Evolutionary conservation across 1,284 basidiomycete species (phyloP).

Genomic region (Baeospora myosura): DNA sequence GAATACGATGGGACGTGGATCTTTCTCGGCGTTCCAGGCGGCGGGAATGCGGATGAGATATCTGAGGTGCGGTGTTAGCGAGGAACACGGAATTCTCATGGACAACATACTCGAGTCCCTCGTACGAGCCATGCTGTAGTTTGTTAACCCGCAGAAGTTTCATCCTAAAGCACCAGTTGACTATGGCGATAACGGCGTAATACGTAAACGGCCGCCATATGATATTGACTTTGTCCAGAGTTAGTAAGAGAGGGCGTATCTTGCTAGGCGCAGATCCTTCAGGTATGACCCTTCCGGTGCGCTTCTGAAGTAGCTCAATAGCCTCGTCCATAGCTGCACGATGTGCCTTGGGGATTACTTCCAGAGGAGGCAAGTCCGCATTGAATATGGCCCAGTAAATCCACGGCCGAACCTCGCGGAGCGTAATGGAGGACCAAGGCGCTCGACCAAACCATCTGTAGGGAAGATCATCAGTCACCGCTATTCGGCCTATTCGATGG

Average conservation of each 20-base stretch:
- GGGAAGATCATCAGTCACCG: conserved; percentile 2
- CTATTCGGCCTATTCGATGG: conserved; percentile 2
- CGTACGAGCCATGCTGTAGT: conserved; percentile 40
- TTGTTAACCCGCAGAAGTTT: conserved; percentile 41
- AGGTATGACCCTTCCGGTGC: conserved; percentile 62
- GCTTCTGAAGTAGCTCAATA: conserved; percentile 60
- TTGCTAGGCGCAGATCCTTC: conserved; percentile 48
- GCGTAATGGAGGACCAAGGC: conserved; percentile 67
- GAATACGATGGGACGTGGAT: conserved; percentile 71
- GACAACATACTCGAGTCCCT: conserved; percentile 57
- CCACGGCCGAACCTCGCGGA: conserved; percentile 67
- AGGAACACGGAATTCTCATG: not conserved
- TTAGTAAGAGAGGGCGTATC: conserved; percentile 63
- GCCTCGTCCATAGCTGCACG: conserved; percentile 50
- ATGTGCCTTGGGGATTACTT: conserved; percentile 39
- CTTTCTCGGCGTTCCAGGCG: conserved; percentile 49
- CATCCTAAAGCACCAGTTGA: conserved; percentile 45
- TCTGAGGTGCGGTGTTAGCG: conserved; percentile 27
- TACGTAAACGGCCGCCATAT: conserved; percentile 64
- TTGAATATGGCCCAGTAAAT: conserved; percentile 83
- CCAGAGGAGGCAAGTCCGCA: conserved; percentile 43
- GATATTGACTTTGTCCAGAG: conserved; percentile 72
- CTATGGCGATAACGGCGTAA: conserved; percentile 54
- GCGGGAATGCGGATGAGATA: conserved; percentile 70
- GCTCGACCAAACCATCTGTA: conserved; percentile 60